Percentiles rank a stretch among this genome's conserved stretches.
These are phyloP conservation scores for Dictyostelium intermedium DNA, from an alignment of 78 protist species.

Conservation along the genomic window DNA sequence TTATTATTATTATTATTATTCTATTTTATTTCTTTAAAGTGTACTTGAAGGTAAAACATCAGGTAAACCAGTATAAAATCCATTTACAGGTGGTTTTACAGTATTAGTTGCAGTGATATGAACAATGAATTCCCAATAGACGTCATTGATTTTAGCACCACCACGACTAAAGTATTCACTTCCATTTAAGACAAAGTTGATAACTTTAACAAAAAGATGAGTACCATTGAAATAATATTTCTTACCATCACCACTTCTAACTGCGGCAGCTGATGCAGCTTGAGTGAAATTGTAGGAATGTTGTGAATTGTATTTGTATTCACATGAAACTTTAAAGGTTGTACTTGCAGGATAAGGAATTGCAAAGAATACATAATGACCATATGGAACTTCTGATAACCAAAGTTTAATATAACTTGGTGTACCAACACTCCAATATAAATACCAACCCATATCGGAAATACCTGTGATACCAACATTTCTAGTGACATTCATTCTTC, in stretches of 20 bases:
- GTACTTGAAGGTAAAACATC: not conserved
- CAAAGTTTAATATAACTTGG: conserved; percentile 36
- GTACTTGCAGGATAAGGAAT: conserved; percentile 37
- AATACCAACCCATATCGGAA: conserved; percentile 46
- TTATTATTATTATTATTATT: too few relatives aligned
- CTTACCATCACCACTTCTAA: conserved; percentile 36
- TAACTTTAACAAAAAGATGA: conserved; percentile 31
- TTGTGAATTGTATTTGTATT: not conserved
- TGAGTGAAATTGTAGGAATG: not conserved
- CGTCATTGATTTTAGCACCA: conserved; percentile 26
- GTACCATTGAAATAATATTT: conserved; percentile 41
- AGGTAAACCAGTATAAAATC: not conserved
- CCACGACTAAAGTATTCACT: conserved; percentile 17
- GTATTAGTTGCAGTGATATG: conserved; percentile 24
- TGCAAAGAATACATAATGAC: conserved; percentile 19
- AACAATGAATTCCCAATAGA: conserved; percentile 6
- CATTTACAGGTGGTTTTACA: not conserved
- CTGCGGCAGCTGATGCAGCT: conserved; percentile 21
- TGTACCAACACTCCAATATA: not conserved
- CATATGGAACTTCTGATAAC: conserved; percentile 22
- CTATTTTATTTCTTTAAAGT: not conserved
- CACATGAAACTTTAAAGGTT: not conserved
- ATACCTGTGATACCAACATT: conserved; percentile 66
- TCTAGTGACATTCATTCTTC: not conserved
- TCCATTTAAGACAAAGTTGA: conserved; percentile 1